Evolutionary conservation across 2,329 filamentous ascomycete genomes (phyloP).

Genomic region (Aspergillus fumigatiaffinis): DNA sequence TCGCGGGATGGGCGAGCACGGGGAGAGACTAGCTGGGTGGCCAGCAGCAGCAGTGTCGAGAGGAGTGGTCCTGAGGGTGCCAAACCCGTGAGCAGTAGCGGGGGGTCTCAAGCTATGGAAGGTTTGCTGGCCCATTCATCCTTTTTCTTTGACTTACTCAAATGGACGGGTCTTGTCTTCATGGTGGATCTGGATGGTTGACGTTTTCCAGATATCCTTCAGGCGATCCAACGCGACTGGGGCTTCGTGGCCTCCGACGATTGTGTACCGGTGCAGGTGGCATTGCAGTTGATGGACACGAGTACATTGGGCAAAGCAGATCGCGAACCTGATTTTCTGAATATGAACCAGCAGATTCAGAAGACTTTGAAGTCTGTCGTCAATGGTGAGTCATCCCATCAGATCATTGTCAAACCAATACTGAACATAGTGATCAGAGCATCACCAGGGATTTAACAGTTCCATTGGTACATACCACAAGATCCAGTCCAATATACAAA

Average conservation of each 20-base stretch:
- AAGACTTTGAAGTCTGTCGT: conserved; percentile 90
- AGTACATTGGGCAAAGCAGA: conserved; percentile 90
- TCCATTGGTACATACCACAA: conserved; percentile 99
- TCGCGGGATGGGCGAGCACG: conserved; percentile 26
- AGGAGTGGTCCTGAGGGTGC: conserved; percentile 15
- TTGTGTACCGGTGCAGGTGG: conserved; percentile 88
- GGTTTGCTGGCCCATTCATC: conserved; percentile 19
- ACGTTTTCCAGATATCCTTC: conserved; percentile 56
- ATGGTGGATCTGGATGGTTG: conserved; percentile 5
- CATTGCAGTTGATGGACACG: conserved; percentile 88
- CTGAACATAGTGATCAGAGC: conserved; percentile 53
- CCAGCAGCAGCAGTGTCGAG: conserved; percentile 18
- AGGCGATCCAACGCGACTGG: conserved; percentile 85
- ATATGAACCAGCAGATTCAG: conserved; percentile 84
- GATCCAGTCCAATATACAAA: conserved; percentile 88
- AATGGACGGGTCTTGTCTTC: neutral
- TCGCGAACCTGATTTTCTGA: conserved; percentile 79
- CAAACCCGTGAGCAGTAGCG: conserved; percentile 9
- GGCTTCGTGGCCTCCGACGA: conserved; percentile 83
- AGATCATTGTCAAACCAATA: neutral
- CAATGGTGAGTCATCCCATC: conserved; percentile 52
- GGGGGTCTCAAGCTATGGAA: conserved; percentile 35
- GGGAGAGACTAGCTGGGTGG: conserved; percentile 19
- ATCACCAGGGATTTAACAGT: conserved; percentile 98
- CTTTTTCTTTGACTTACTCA: neutral